These are phyloP conservation scores for Piromyces sp. DNA, from an alignment of 192 early-diverging fungal genomes.

Conservation along the genomic window DNA sequence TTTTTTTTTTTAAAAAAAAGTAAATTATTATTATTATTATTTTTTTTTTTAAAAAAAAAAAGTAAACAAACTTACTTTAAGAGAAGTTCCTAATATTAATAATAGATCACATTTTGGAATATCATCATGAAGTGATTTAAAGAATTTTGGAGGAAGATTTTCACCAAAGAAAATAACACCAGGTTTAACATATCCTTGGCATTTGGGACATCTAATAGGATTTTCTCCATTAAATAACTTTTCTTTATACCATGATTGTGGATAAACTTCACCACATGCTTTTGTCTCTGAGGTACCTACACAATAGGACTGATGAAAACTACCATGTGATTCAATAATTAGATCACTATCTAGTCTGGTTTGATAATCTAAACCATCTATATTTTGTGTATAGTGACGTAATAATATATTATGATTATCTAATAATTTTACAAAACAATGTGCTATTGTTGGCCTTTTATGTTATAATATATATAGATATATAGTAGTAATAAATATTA, in stretches of 20 bases:
- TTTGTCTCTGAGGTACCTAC: background rate
- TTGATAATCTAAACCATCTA: background rate
- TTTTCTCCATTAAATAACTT: background rate
- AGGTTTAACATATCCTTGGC: background rate
- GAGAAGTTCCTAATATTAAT: background rate
- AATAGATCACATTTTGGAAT: background rate
- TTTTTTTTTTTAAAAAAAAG: no score
- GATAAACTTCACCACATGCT: background rate
- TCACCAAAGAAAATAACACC: background rate
- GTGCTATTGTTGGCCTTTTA: background rate
- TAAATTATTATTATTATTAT: no score
- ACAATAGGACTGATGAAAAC: background rate
- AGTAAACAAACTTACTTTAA: no score
- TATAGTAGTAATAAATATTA: no score
- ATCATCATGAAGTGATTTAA: background rate
- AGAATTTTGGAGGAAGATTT: background rate
- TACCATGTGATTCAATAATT: background rate
- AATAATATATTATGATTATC: background rate
- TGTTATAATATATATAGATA: no score
- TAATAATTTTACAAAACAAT: background rate
- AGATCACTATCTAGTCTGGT: background rate
- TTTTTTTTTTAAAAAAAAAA: background rate
- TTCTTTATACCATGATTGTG: background rate
- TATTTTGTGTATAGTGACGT: background rate
- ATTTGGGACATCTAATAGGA: background rate